A percentile compares a stretch with the other conserved stretches of the same genome.
phyloP scores from a whole-genome alignment of 345 rosid genomes.

The Brassica nigra region DNA sequence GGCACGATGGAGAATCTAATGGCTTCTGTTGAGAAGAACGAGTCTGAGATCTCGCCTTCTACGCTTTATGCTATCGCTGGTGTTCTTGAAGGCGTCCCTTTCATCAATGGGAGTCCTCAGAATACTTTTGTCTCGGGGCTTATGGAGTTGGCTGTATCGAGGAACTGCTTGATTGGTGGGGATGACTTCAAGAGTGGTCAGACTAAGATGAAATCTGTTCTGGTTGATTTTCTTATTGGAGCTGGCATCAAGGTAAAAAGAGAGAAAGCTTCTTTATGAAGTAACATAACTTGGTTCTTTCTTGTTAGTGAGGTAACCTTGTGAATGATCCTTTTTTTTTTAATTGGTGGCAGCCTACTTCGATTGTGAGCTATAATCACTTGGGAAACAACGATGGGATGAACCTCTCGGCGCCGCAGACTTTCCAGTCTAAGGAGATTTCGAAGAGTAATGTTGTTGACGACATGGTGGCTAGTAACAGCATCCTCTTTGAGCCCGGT shows the following conservation, averaged over 20 bases:
- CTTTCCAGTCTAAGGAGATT: conserved; percentile 94
- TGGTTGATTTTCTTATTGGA: conserved; percentile 97
- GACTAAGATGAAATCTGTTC: conserved; percentile 96
- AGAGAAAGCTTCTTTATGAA: not conserved
- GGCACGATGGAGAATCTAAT: conserved; percentile 84
- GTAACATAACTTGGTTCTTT: not conserved
- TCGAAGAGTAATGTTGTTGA: conserved; percentile 97
- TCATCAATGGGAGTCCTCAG: conserved; percentile 98
- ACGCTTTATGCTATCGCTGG: conserved; percentile 89
- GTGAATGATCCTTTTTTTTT: not conserved
- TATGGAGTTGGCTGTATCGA: conserved; percentile 80
- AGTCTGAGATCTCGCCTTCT: conserved; percentile 93
- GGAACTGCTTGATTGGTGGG: conserved; percentile 90
- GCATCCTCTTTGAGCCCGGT: conserved; percentile 87
- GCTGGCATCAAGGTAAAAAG: conserved; percentile 91
- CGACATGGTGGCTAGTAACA: conserved; percentile 96
- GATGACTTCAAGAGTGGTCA: conserved; percentile 99
- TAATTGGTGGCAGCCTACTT: conserved; percentile 67
- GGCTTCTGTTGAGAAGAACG: conserved; percentile 74
- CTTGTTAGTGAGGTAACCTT: conserved; percentile 11
- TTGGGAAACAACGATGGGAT: conserved; percentile 95
- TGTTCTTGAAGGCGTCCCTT: conserved; percentile 80
- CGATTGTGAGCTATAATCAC: conserved; percentile 98
- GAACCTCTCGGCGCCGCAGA: conserved; percentile 97
- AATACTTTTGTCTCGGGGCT: conserved; percentile 98